These are phyloP conservation scores for Chaetomidium leptoderma DNA, from an alignment of 495 filamentous ascomycete genomes.

Conservation along the genomic window DNA sequence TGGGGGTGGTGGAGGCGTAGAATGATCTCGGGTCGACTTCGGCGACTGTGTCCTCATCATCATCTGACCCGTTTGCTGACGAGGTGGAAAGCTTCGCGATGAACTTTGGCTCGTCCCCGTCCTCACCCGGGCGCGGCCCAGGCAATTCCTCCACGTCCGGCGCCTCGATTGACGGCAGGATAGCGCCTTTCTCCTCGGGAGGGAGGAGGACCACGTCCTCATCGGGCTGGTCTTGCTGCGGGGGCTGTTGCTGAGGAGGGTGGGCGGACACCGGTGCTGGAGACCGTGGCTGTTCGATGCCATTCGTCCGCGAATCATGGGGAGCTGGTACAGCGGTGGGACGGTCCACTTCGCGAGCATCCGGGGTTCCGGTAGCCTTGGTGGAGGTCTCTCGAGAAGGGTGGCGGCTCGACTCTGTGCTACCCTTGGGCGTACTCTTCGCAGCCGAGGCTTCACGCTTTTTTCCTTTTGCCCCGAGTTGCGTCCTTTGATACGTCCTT, in stretches of 20 bases:
- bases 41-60: background rate
- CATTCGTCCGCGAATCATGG: background rate
- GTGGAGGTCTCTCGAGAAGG: background rate
- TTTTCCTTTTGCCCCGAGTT: constrained; percentile 22
- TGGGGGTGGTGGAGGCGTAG: background rate
- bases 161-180: constrained; percentile 8
- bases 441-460: constrained; percentile 15
- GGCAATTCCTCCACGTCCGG: constrained; percentile 2
- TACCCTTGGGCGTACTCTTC: background rate
- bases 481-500: constrained; percentile 29
- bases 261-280: background rate
- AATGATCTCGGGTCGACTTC: background rate
- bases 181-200: background rate
- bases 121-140: background rate
- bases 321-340: background rate
- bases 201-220: background rate
- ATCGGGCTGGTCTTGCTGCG: background rate
- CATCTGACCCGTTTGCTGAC: background rate
- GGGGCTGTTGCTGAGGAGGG: background rate
- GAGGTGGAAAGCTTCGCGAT: background rate
- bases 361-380: background rate
- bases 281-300: background rate
- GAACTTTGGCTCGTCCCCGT: background rate
- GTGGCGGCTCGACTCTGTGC: background rate
- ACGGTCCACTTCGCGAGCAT: background rate